A percentile compares a stretch with the other conserved stretches of the same genome.
Evolutionary conservation across 371 early-diverging fungal species (phyloP).

Genomic region (Zychaea mexicana): DNA sequence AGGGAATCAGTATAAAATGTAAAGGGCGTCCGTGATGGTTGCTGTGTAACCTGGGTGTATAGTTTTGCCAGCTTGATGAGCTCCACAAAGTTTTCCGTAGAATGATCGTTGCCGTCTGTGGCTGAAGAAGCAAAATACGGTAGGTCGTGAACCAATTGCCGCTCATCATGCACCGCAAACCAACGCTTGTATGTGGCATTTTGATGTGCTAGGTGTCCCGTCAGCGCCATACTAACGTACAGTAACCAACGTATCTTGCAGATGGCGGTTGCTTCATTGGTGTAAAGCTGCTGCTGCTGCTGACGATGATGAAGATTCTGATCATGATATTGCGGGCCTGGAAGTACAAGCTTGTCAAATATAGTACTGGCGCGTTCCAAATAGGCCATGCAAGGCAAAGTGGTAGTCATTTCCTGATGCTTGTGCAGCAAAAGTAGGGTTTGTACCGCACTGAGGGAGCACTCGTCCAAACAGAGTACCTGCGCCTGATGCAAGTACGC

Average conservation of each 20-base stretch:
- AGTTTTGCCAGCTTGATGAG: not conserved
- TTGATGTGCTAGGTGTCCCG: not conserved
- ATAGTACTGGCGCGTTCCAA: conserved; percentile 3
- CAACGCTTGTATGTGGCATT: not conserved
- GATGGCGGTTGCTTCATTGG: no score
- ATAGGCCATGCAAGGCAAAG: not conserved
- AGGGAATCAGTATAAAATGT: not conserved
- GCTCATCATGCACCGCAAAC: not conserved
- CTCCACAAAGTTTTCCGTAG: not conserved
- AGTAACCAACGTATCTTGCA: not conserved
- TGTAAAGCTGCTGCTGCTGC: not conserved
- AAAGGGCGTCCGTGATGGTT: not conserved
- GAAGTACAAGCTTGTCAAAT: not conserved
- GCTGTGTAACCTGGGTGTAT: not conserved
- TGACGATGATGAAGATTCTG: not conserved
- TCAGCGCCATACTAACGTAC: not conserved
- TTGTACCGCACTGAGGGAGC: not conserved
- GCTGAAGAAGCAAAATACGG: not conserved
- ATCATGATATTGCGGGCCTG: no score
- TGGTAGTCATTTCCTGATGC: not conserved
- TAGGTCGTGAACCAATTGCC: not conserved
- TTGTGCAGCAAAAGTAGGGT: not conserved
- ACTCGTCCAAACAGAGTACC: not conserved
- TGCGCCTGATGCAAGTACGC: not conserved
- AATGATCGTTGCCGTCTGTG: not conserved